Conservation (phyloP, 2,329 filamentous ascomycete genomes). For the Pleomassaria siparia region DNA sequence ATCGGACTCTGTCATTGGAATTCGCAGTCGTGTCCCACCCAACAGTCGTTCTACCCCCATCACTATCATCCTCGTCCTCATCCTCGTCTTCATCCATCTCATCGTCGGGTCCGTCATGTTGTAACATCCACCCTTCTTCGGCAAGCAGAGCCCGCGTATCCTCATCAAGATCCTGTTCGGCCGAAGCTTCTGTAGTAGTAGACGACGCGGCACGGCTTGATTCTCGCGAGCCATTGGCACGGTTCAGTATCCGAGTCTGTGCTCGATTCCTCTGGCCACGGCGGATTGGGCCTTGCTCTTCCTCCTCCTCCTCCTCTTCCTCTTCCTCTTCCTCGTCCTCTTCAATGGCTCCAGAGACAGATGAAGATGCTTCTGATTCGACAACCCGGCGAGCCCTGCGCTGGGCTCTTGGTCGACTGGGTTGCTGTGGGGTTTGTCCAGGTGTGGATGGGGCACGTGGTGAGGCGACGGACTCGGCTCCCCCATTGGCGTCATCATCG, state of each 20-base stretch:
- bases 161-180: constrained; percentile 41
- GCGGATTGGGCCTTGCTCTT: constrained; percentile 39
- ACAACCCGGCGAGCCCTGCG: constrained; percentile 39
- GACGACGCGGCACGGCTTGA: constrained; percentile 34
- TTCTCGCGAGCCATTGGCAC: constrained; percentile 38
- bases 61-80: constrained; percentile 36
- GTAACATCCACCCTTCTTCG: constrained; percentile 41
- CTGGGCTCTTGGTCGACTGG: constrained; percentile 22
- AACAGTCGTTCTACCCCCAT: constrained; percentile 48
- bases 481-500: constrained; percentile 35
- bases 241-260: constrained; percentile 31
- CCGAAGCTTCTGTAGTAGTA: constrained; percentile 38
- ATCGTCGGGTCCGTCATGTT: constrained; percentile 40
- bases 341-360: constrained; percentile 36
- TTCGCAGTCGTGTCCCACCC: constrained; percentile 49
- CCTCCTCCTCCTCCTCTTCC: constrained; percentile 42
- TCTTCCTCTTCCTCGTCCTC: constrained; percentile 40
- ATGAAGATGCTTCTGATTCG: constrained; percentile 42
- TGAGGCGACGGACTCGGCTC: constrained; percentile 17
- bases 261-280: constrained; percentile 34
- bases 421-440: constrained; percentile 32
- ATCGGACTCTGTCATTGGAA: constrained; percentile 48
- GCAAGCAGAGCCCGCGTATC: constrained; percentile 40
- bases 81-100: constrained; percentile 34
- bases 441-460: constrained; percentile 33